Base-by-base conservation (phyloP, 129 eudicot genomes). In the Pseudognaphalium luteoalbum region DNA sequence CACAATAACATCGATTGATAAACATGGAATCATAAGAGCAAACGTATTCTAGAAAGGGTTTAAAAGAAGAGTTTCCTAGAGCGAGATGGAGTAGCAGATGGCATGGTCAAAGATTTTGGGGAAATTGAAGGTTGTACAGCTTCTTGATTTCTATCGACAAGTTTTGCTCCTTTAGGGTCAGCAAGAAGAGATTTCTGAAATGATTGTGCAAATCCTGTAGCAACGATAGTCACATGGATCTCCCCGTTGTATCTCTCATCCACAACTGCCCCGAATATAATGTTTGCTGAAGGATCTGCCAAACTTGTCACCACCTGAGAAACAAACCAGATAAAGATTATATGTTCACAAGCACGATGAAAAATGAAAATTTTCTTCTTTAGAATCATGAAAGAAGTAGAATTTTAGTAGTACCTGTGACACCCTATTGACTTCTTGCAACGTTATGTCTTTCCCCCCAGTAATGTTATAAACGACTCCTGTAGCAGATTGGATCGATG, bases 251-350 rank as follows among this genome's bases (percentile, higher is more conserved):
- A 91, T 61, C 97, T 83, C 71, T 94, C 98, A 66, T 94, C 98
- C 80, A 94, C 98, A 65, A 94, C 98, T 4, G 97, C 98, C 57
- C 98, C 98, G 75, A 94, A 94, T 85, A 94, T 94, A 32, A 94
- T 94, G 86, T 94, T 94, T 5, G 98, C 98, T 0, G 93, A 85
- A 41, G 97, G 97, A 80, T 91, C 98, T 14, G 98, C 98, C 70
- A 94, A 81, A 86, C 98, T 94, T 42, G 98, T 94, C 22, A 94
- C 98, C 63, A 94, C 98, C 98, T 90, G 84, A 66, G 28, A 69
- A 37, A 69, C 37, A 56, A 73, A 54, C 61, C 37, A 20, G 3
- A 51, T 80, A 29, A 47, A 25, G 54, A 79, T 25, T 70, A 62
- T 44, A 35, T n/a, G n/a, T 66, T 30, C 15, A 7, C 35, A 22